These are phyloP conservation scores for Colletotrichum liaoningense DNA, from an alignment of 2,329 filamentous ascomycete species.

Conservation along the genomic window DNA sequence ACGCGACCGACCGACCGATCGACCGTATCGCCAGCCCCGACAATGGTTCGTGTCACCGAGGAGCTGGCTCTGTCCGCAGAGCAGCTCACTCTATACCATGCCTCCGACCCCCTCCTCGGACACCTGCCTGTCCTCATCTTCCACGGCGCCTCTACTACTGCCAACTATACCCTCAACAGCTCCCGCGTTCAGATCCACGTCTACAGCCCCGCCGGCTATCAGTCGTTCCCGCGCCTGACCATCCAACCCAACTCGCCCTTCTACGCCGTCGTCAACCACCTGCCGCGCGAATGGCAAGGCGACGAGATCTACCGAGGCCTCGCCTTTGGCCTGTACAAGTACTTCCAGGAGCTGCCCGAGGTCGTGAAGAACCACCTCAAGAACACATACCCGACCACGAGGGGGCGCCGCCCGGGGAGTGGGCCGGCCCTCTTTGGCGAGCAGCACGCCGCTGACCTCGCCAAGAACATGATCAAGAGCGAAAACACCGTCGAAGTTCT, in stretches of 20 bases:
- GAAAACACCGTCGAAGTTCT: constrained; percentile 82
- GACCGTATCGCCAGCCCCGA: constrained; percentile 46
- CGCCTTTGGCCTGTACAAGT: constrained; percentile 93
- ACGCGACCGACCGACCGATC: constrained; percentile 32
- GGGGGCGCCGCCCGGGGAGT: constrained; percentile 70
- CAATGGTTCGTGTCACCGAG: constrained; percentile 86
- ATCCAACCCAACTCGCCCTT: constrained; percentile 93
- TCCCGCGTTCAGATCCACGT: constrained; percentile 96
- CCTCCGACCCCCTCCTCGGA: constrained; percentile 85
- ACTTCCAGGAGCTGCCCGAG: constrained; percentile 88
- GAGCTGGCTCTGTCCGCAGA: constrained; percentile 84
- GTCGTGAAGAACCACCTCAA: constrained; percentile 79
- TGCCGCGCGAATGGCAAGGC: constrained; percentile 94
- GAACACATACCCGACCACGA: constrained; percentile 63
- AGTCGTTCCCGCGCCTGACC: constrained; percentile 90
- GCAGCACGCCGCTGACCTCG: constrained; percentile 91
- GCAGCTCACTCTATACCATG: constrained; percentile 87
- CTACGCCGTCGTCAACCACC: constrained; percentile 88
- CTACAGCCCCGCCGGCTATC: constrained; percentile 88
- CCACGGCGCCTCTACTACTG: constrained; percentile 89
- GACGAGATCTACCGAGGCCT: constrained; percentile 92
- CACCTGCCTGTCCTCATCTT: constrained; percentile 89
- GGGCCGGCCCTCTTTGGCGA: constrained; percentile 83
- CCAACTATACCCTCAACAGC: constrained; percentile 87
- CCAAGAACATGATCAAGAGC: constrained; percentile 84